Percentiles rank a stretch among this genome's conserved stretches.
These are phyloP conservation scores for Massarina eburnea DNA, from an alignment of 2,329 filamentous ascomycete species.

Conservation along the genomic window DNA sequence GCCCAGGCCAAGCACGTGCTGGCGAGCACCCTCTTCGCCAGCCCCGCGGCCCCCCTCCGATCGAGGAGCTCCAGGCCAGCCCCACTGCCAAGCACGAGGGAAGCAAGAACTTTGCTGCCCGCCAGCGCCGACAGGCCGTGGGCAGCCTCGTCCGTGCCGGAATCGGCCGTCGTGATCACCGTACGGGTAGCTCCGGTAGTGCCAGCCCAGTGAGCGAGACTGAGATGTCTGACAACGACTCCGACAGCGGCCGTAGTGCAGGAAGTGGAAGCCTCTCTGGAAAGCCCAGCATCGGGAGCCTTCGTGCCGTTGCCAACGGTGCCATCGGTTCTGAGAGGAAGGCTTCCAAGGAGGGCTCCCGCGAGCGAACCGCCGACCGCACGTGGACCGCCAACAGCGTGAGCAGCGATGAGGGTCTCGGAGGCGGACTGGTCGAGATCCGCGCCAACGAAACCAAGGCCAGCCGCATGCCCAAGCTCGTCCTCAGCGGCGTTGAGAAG, in stretches of 20 bases:
- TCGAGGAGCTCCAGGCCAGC: conserved; percentile 87
- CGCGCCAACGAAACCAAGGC: conserved; percentile 58
- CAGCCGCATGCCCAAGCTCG: conserved; percentile 79
- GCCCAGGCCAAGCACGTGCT: conserved; percentile 86
- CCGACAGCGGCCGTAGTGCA: conserved; percentile 53
- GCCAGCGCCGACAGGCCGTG: conserved; percentile 87
- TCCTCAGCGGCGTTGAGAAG: conserved; percentile 86
- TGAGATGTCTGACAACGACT: conserved; percentile 66
- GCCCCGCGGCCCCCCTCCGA: conserved; percentile 84
- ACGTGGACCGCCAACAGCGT: conserved; percentile 64
- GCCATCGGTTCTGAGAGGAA: conserved; percentile 88
- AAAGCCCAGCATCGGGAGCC: conserved; percentile 71
- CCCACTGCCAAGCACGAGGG: conserved; percentile 92
- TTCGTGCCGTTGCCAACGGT: conserved; percentile 75
- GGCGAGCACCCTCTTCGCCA: conserved; percentile 94
- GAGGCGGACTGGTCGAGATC: conserved; percentile 58
- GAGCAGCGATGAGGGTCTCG: conserved; percentile 62
- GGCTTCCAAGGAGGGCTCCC: conserved; percentile 45
- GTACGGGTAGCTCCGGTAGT: conserved; percentile 69
- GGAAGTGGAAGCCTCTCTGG: conserved; percentile 82
- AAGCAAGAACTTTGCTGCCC: conserved; percentile 94
- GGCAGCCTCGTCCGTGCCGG: conserved; percentile 90
- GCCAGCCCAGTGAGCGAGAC: conserved; percentile 89
- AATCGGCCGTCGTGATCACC: conserved; percentile 74
- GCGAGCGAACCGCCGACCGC: conserved; percentile 40